These are phyloP conservation scores for Jimgerdemannia lactiflua DNA, from an alignment of 192 early-diverging fungal species.

Conservation along the genomic window DNA sequence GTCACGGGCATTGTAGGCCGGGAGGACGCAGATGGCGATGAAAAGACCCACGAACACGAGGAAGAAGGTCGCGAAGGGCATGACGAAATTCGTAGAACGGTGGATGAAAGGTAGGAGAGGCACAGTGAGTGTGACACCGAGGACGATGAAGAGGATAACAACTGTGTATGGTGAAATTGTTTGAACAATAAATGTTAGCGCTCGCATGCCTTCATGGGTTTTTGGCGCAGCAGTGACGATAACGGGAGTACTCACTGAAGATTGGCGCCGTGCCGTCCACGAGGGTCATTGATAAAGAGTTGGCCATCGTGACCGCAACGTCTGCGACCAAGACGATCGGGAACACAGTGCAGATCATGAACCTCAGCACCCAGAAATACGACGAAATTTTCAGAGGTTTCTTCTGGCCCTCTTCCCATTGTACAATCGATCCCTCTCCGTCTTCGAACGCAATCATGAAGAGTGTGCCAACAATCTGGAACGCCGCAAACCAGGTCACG, in stretches of 20 bases:
- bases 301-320: not conserved
- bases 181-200: slow-evolving; percentile 41
- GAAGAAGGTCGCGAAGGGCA: slow-evolving; percentile 27
- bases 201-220: slow-evolving; percentile 30
- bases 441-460: slow-evolving; percentile 21
- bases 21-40: not conserved
- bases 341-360: slow-evolving; percentile 33
- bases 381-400: no score
- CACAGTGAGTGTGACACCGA: no score
- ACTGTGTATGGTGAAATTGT: slow-evolving; percentile 25
- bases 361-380: slow-evolving; percentile 7
- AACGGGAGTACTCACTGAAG: slow-evolving; percentile 29
- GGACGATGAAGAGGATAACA: slow-evolving; percentile 1
- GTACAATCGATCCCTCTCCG: slow-evolving; percentile 1
- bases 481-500: slow-evolving; percentile 27
- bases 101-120: no score
- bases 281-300: not conserved
- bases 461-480: slow-evolving; percentile 22
- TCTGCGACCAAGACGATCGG: slow-evolving; percentile 38
- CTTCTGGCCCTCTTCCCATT: not conserved
- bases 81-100: slow-evolving; percentile 12
- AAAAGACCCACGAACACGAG: not conserved
- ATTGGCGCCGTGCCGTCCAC: not conserved
- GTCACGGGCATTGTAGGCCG: slow-evolving; percentile 30
- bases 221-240: slow-evolving; percentile 27